Base-by-base conservation (phyloP, 176 grass and related monocot species). In the Canna indica region DNA sequence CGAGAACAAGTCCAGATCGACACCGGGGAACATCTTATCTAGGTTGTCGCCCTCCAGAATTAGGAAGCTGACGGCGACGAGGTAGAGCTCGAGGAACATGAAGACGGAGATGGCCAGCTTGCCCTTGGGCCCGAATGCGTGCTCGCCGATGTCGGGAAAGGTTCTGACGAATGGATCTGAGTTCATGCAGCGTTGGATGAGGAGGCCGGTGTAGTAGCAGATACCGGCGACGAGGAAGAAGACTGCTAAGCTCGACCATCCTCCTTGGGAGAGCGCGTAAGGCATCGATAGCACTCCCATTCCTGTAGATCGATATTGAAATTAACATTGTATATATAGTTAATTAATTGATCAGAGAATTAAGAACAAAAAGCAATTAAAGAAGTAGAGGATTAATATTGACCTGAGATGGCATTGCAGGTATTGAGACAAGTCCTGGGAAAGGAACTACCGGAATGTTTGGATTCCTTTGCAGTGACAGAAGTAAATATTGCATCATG, bases 21-120 rank as follows among this genome's bases (percentile, higher is more conserved):
- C 18, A 1, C 64, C 34, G 39, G 77, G 82, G 30, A 85, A 65
- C 17, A 85, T 67, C 68, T 85, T 85, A 59, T 85, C 82, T 25
- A 85, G 77, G 77, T 76, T 85, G 68, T 80, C 73, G 15, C 82
- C 82, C 67, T 85, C 82, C 47, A 85, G 59, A 56, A 85, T 24
- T 38, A 85, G 67, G 82, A 85, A 85, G 34, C 82, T 75, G 45
- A 72, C 27, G 10, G 82, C 82, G 25, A 85, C 73, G 17, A 85
- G 82, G 82, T 85, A 77, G 11, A 85, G 39, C 77, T 85, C 82
- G 53, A 56, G 29, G 34, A 39, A 67, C 64, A 67, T 67, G 64
- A 67, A 67, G 20, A 38, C 34, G 12, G 32, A 67, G 64, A 67
- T 67, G 34, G 24, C 32, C 15, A 38, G 17, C 64, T 38, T 39